Evolutionary conservation across 1,284 basidiomycete genomes (phyloP), one percentile per base, ranked within the genome.

Genomic region (Sphaerobolus stellatus): DNA sequence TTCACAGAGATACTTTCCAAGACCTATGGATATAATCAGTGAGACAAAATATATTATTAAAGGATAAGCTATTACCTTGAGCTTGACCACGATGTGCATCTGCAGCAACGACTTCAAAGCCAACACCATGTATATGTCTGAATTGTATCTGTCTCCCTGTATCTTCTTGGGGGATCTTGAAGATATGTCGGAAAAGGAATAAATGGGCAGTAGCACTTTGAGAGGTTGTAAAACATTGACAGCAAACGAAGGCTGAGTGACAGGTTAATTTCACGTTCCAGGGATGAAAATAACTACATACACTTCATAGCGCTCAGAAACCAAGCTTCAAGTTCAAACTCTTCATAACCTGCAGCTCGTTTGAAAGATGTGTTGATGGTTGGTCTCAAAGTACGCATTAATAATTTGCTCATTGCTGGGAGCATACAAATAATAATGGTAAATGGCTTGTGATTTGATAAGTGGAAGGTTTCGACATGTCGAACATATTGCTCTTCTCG

Each of bases 301-400:
- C 64, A 66, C 56, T 52, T 46, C 56, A 60, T 60, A 5, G 28
- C 30, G 2, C 52, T 24, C 2, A 33, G 11, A 48, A 65, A 59
- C 65, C 65, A 68, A 4, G 48, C 51, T 38, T 65, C 66, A 28
- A 65, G 61, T 49, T 65, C 61, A 41, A 67, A 65, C 38, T 67
- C 65, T 24, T 65, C 56, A 58, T 59, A 66, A 2, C 57, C 29
- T 44, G 60, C 56, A 11, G 62, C n/a, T 6, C 56, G 52, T 41
- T 65, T 64, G 59, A 66, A 67, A 18, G 62, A 60, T 3, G 61
- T 66, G 41, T 67, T 61, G 45, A 64, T 59, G 5, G 62, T 58
- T 1, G 63, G 31, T 29, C 52, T 57, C 27, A 54, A 56, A n/a
- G 62, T 36, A 1, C 24, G 33, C 47, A 62, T 38, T 4, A 67